phyloP scores from a whole-genome alignment of 495 filamentous ascomycete genomes.

The Neurospora sp. region DNA sequence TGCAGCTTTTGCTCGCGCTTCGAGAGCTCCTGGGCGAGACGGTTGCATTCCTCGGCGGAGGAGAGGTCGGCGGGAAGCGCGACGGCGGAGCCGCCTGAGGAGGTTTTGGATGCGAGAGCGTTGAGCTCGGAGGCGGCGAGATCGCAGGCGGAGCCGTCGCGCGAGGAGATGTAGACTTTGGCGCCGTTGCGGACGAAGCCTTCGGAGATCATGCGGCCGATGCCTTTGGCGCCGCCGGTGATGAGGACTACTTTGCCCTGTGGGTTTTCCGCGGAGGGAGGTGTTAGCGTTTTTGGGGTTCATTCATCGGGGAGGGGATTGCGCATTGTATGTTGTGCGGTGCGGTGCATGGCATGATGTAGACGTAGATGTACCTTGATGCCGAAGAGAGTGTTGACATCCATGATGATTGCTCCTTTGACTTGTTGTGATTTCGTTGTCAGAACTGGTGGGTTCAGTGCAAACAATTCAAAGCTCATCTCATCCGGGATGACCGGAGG shows the following conservation, averaged over 20 bases:
- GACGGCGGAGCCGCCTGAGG: constrained; percentile 16
- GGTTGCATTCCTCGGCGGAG: constrained; percentile 41
- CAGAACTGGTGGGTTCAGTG: neutral
- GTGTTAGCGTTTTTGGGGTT: neutral
- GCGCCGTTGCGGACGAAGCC: constrained; percentile 72
- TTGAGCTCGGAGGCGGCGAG: constrained; percentile 20
- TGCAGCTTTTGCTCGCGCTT: constrained; percentile 56
- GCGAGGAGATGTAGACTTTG: constrained; percentile 78
- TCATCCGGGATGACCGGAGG: neutral
- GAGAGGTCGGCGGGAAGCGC: constrained; percentile 30
- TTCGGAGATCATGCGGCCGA: constrained; percentile 73
- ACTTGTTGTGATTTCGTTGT: neutral
- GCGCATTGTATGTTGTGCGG: neutral
- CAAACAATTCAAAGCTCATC: neutral
- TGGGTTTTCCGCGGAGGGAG: neutral
- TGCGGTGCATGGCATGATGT: neutral
- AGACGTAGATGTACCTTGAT: constrained; percentile 39
- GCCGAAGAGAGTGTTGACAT: constrained; percentile 45
- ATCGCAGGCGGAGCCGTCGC: constrained; percentile 32
- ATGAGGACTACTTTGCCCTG: constrained; percentile 33
- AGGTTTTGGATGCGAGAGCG: constrained; percentile 3
- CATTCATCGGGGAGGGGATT: neutral
- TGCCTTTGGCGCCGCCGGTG: constrained; percentile 44
- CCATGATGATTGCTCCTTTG: constrained; percentile 31
- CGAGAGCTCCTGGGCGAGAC: constrained; percentile 51